Base-by-base conservation (phyloP, 2,329 filamentous ascomycete species). In the Cladophialophora psammophila region DNA sequence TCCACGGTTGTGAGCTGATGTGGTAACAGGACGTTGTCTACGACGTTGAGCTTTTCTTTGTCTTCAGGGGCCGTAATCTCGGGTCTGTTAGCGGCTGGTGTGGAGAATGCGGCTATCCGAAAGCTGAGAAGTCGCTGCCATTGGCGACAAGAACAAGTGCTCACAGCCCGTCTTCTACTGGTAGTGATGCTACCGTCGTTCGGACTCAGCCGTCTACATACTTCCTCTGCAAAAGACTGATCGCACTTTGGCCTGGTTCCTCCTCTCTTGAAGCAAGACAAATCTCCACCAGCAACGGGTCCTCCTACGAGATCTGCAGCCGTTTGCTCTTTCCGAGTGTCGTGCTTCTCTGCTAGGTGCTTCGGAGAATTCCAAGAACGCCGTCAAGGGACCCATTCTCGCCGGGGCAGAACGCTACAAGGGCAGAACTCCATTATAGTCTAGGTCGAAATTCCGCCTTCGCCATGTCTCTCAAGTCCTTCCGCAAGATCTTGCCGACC, bases 401-500 rank as follows among this genome's bases (percentile, higher is more conserved):
- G 45, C 45, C 45, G 7, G 26, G 26, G 18, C 45, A 50, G 45
- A 50, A 4, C 18, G 18, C 45, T 12, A 13, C 20, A 20, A 50
- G 7, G 18, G 45, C 8, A 9, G 18, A 50, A 50, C 10, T 20
- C 45, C 18, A 3, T 20, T 50, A 50, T 26, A 50, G 45, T 12
- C 12, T 50, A 26, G 45, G 18, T 26, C 45, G 45, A 50, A 50
- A 50, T 20, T 50, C 45, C 18, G 45, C 26, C 45, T 50, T 50
- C 45, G 45, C 45, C 45, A 50, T 50, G 9, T 50, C 45, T 26
- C 45, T 50, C 45, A 50, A 12, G 9, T 50, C 45, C 45, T 26
- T 50, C 45, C 45, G 45, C 45, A 50, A 26, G 26, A 50, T 50
- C 45, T 50, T 50, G 10, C 45, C 45, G 18, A 50, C 45, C 20